Percentiles rank a stretch among this genome's conserved stretches.
Evolutionary conservation across 176 grass and related monocot species (phyloP).

Genomic region (Ensete glaucum): DNA sequence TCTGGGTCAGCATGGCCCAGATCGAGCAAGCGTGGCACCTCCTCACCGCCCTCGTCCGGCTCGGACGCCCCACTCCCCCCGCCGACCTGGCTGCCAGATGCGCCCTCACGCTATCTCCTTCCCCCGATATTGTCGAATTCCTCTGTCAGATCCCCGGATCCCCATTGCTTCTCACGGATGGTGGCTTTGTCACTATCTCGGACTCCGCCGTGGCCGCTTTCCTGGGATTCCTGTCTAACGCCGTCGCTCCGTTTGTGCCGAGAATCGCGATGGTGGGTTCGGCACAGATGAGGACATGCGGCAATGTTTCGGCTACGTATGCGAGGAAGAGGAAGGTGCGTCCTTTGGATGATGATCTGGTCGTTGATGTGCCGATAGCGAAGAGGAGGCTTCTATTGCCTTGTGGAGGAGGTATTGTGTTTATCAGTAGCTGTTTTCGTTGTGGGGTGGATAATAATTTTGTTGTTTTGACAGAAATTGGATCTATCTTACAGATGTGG

Average conservation of each 20-base stretch:
- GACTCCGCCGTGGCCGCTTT: constrained; percentile 22
- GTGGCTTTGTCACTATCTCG: constrained; percentile 33
- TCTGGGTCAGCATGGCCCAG: background rate
- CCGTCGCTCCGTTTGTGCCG: constrained; percentile 2
- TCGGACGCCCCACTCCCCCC: constrained; percentile 34
- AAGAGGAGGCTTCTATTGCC: constrained; percentile 44
- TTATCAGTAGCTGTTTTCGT: constrained; percentile 7
- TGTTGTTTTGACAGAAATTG: constrained; percentile 6
- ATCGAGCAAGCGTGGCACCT: constrained; percentile 70
- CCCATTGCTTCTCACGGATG: constrained; percentile 34
- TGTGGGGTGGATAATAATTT: background rate
- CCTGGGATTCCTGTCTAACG: constrained; percentile 25
- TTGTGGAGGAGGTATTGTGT: constrained; percentile 31
- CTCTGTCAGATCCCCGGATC: constrained; percentile 43
- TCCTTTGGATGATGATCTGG: constrained; percentile 16
- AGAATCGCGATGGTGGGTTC: constrained; percentile 9
- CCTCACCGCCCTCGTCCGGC: constrained; percentile 66
- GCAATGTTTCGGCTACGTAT: constrained; percentile 21
- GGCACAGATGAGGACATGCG: constrained; percentile 9
- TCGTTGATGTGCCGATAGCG: background rate
- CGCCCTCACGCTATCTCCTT: background rate
- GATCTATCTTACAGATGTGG: constrained; percentile 32
- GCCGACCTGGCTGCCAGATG: constrained; percentile 28
- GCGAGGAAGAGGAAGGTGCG: constrained; percentile 54
- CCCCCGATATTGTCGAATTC: constrained; percentile 24